Conservation (phyloP, 495 filamentous ascomycete genomes). For the Neurospora sp. region DNA sequence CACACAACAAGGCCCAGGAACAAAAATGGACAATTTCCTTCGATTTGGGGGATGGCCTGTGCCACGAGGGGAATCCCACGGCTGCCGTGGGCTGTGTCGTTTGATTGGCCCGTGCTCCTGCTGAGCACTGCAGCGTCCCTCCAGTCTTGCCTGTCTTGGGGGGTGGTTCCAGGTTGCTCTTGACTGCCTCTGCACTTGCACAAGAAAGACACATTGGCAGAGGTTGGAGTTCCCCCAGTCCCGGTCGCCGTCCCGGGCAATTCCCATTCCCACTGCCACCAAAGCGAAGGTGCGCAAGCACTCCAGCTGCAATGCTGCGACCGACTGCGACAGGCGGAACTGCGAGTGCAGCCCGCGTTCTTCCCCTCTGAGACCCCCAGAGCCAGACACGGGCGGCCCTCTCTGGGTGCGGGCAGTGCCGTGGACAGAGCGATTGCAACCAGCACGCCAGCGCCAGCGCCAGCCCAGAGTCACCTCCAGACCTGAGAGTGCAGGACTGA, state of each 20-base stretch:
- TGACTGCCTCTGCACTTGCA: not conserved
- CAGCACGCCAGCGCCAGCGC: not conserved
- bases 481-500: not conserved
- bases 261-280: not conserved
- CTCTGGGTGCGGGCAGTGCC: not conserved
- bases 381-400: not conserved
- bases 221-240: not conserved
- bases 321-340: not conserved
- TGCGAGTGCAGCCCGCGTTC: not conserved
- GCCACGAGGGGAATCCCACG: not conserved
- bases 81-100: not conserved
- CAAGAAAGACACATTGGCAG: not conserved
- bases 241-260: not conserved
- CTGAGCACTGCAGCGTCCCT: not conserved
- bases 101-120: not conserved
- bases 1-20: not conserved
- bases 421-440: not conserved
- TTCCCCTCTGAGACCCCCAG: not conserved
- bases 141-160: not conserved
- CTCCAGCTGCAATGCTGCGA: not conserved
- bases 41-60: not conserved
- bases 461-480: not conserved
- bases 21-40: not conserved
- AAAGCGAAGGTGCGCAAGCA: not conserved
- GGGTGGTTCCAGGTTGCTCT: not conserved